Conservation (phyloP, 768 basidiomycete species). For the Russula dissimulans region DNA sequence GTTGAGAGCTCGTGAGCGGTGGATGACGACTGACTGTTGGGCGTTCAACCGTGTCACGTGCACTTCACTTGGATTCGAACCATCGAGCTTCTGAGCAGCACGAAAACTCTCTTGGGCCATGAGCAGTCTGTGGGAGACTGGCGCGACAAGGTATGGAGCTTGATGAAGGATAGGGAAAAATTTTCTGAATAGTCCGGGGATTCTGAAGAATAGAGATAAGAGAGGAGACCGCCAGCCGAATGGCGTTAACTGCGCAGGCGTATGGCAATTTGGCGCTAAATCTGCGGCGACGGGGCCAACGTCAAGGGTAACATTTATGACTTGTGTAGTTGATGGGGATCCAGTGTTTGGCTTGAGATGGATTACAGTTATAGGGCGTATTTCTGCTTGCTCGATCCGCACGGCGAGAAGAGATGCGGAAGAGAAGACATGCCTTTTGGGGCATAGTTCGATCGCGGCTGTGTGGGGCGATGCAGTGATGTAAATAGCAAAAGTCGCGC, state of each 20-base stretch:
- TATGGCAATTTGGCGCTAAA: neutral
- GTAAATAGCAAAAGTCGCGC: slow-evolving; percentile 9
- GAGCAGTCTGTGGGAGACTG: neutral
- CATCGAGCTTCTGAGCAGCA: no score
- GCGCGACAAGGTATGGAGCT: neutral
- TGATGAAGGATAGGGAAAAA: neutral
- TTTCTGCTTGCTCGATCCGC: slow-evolving; percentile 6
- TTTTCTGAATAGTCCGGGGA: neutral
- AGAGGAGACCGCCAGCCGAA: neutral
- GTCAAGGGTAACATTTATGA: neutral
- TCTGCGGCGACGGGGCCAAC: neutral
- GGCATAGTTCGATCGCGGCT: neutral
- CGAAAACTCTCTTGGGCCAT: neutral
- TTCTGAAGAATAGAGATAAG: neutral
- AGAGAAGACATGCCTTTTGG: neutral
- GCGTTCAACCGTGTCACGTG: no score
- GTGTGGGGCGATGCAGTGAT: neutral
- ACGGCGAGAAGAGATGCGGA: neutral
- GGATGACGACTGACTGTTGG: no score
- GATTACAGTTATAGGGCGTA: neutral
- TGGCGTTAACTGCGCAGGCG: slow-evolving; percentile 7
- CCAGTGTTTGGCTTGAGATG: neutral
- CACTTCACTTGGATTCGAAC: no score
- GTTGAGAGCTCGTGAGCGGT: no score
- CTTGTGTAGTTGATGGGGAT: neutral